Percentiles rank a stretch among this genome's conserved stretches.
Conservation (phyloP, 148 eudicot species). For the Bassia scoparia region DNA sequence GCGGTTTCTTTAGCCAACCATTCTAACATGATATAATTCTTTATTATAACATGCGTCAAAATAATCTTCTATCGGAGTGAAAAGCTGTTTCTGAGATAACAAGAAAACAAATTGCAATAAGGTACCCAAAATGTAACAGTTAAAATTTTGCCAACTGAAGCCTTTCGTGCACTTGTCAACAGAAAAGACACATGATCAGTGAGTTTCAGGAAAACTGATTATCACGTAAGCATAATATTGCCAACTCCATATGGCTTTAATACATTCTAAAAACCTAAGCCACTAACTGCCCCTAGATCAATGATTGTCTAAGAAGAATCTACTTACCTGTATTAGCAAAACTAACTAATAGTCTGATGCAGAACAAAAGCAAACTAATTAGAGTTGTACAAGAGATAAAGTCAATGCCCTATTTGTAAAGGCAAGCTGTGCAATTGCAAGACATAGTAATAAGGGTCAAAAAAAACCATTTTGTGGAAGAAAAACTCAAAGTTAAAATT, state of each 20-base stretch:
- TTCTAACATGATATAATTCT: background rate
- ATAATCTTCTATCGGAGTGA: background rate
- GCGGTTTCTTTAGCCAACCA: background rate
- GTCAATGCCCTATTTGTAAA: constrained; percentile 82
- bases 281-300: background rate
- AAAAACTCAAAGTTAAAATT: constrained; percentile 11
- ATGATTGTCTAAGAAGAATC: background rate
- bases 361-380: constrained; percentile 90
- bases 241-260: background rate
- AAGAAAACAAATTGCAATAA: background rate
- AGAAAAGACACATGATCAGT: background rate
- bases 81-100: background rate
- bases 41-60: background rate
- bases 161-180: background rate
- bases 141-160: background rate
- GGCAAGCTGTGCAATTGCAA: constrained; percentile 75
- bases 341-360: constrained; percentile 79
- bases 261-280: background rate
- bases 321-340: constrained; percentile 79
- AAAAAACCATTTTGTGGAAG: background rate
- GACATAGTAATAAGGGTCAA: background rate
- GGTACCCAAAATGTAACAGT: background rate
- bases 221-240: constrained; percentile 1
- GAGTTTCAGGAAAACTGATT: background rate
- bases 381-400: constrained; percentile 80